A percentile compares a stretch with the other conserved stretches of the same genome.
These are phyloP conservation scores for Penicillium arizonense DNA, from an alignment of 495 filamentous ascomycete genomes.

Conservation along the genomic window DNA sequence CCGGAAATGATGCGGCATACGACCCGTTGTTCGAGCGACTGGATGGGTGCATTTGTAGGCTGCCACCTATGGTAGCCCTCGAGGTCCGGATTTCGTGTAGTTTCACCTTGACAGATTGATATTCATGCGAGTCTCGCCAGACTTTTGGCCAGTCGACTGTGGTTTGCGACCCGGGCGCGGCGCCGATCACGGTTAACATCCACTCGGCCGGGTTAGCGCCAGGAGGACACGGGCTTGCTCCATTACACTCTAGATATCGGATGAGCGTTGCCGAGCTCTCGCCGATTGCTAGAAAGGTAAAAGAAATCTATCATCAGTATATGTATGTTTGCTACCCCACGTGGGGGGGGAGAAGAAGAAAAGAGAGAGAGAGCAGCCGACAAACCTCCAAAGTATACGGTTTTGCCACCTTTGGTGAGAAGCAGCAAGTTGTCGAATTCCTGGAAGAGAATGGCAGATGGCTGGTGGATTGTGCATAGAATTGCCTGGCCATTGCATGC, in stretches of 20 bases:
- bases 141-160: slow-evolving; percentile 70
- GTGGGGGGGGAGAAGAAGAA: background rate
- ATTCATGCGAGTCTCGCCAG: slow-evolving; percentile 70
- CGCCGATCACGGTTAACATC: slow-evolving; percentile 84
- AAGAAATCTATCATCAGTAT: background rate
- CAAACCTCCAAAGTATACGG: slow-evolving; percentile 77
- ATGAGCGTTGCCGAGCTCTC: slow-evolving; percentile 63
- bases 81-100: slow-evolving; percentile 28
- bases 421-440: slow-evolving; percentile 81
- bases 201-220: slow-evolving; percentile 80
- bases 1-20: background rate
- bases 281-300: background rate
- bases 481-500: slow-evolving; percentile 77
- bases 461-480: slow-evolving; percentile 86
- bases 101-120: slow-evolving; percentile 56
- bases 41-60: background rate
- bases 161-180: slow-evolving; percentile 65
- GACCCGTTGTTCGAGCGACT: background rate
- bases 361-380: slow-evolving; percentile 41
- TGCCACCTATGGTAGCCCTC: background rate
- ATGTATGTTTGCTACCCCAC: background rate
- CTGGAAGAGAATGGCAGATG: slow-evolving; percentile 80
- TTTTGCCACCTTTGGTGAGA: slow-evolving; percentile 66
- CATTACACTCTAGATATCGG: slow-evolving; percentile 70
- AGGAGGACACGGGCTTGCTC: slow-evolving; percentile 58